A percentile compares a stretch with the other conserved stretches of the same genome.
phyloP scores from a whole-genome alignment of 352 stramenopile genomes.

The Phytophthora boehmeriae region DNA sequence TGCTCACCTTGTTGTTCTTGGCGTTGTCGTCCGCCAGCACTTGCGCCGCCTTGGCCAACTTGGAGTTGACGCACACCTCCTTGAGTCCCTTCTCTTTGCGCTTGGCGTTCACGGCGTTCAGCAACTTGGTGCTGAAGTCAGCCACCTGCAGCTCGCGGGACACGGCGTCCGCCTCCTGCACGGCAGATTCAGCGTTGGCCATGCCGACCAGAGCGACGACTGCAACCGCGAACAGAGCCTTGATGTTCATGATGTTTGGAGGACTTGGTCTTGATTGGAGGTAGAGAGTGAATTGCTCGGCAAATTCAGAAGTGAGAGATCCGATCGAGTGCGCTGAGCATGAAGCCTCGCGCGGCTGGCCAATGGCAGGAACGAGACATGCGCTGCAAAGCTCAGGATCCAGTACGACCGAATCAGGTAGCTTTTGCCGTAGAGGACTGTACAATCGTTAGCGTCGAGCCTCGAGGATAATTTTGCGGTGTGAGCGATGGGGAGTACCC shows the following conservation, averaged over 20 bases:
- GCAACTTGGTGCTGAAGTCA: slow-evolving; percentile 44
- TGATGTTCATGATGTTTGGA: slow-evolving; percentile 31
- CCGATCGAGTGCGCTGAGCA: too few relatives aligned
- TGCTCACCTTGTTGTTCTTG: slow-evolving; percentile 30
- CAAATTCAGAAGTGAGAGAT: slow-evolving; percentile 24
- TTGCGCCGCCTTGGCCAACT: slow-evolving; percentile 31
- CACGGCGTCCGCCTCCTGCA: slow-evolving; percentile 14
- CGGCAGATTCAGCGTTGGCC: slow-evolving; percentile 13
- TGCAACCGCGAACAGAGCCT: slow-evolving; percentile 30
- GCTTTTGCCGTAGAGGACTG: too few relatives aligned
- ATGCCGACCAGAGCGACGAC: slow-evolving; percentile 23
- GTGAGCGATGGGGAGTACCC: too few relatives aligned
- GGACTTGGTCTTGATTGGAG: slow-evolving; percentile 2
- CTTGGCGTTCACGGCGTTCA: slow-evolving; percentile 41
- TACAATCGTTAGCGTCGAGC: too few relatives aligned
- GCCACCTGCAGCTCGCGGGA: slow-evolving; percentile 32
- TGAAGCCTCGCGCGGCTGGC: too few relatives aligned
- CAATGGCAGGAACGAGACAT: too few relatives aligned
- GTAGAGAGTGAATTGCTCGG: slow-evolving; percentile 7
- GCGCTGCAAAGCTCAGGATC: too few relatives aligned
- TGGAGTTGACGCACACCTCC: slow-evolving; percentile 46
- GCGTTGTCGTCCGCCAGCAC: slow-evolving; percentile 30
- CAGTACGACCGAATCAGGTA: too few relatives aligned
- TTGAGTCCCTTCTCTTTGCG: slow-evolving; percentile 36
- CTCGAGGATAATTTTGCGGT: too few relatives aligned